Conservation (phyloP, 208 protist genomes). For the Leishmania arabica region DNA sequence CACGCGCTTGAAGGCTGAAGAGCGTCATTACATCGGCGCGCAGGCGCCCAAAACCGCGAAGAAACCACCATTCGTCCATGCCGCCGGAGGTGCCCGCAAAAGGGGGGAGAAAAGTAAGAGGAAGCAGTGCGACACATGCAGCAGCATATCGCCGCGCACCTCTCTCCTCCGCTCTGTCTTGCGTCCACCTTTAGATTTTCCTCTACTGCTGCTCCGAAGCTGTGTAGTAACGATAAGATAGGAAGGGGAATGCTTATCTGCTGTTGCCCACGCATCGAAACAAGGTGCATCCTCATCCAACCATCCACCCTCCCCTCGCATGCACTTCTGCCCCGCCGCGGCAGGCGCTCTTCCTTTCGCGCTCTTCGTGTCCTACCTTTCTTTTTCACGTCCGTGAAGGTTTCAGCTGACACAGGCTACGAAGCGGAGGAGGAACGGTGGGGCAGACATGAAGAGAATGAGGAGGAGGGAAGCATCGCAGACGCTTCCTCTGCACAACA, state of each 20-base stretch:
- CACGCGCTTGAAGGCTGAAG: not conserved
- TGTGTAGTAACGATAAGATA: not conserved
- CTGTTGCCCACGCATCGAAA: not conserved
- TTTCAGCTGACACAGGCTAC: not conserved
- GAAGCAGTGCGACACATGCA: not conserved
- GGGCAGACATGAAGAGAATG: not conserved
- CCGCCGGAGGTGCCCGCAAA: not conserved
- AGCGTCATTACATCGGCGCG: not conserved
- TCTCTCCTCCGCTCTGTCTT: not conserved
- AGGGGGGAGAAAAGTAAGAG: not conserved
- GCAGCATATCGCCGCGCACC: not conserved
- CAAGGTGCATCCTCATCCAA: not conserved
- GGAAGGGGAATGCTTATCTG: not conserved
- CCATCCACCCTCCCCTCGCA: not conserved
- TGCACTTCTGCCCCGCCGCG: not conserved
- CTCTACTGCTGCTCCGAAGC: not conserved
- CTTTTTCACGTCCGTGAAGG: not conserved
- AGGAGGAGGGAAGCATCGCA: not conserved
- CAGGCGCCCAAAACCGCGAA: not conserved
- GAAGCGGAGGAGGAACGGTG: not conserved
- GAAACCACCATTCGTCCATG: not conserved
- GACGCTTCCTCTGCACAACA: not conserved
- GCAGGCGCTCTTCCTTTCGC: not conserved
- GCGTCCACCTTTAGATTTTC: not conserved
- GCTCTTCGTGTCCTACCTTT: not conserved